A percentile compares a stretch with the other conserved stretches of the same genome.
Evolutionary conservation across 2,329 filamentous ascomycete genomes (phyloP).

Genomic region (Aspergillus fumigatiaffinis): DNA sequence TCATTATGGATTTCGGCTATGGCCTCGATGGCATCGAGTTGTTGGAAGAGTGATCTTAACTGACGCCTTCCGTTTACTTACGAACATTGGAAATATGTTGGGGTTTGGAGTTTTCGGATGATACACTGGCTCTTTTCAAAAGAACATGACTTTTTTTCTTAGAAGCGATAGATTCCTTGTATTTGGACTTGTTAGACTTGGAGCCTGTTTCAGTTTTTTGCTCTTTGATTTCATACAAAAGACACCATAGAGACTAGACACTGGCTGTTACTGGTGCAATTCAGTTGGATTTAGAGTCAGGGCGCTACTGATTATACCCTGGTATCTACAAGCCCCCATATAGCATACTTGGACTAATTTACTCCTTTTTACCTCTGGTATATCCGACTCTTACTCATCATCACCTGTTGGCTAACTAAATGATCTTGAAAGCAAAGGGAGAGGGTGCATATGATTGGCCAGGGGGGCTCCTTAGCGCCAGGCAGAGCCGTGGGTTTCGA

Average conservation of each 20-base stretch:
- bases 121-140: not conserved
- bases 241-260: not conserved
- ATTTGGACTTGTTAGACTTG: not conserved
- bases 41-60: slow-evolving; percentile 38
- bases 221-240: not conserved
- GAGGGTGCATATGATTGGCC: slow-evolving; percentile 15
- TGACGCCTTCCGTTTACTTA: not conserved
- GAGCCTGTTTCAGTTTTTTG: not conserved
- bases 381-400: not conserved
- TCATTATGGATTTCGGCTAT: slow-evolving; percentile 89
- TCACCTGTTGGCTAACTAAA: not conserved
- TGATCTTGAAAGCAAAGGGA: not conserved
- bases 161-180: slow-evolving; percentile 16
- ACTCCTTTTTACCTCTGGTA: no score
- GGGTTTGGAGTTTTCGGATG: slow-evolving; percentile 1
- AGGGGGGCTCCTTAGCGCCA: slow-evolving; percentile 15
- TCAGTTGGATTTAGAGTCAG: not conserved
- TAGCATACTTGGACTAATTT: not conserved
- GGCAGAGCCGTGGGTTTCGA: slow-evolving; percentile 22
- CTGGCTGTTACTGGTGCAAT: not conserved
- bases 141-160: not conserved
- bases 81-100: not conserved
- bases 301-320: not conserved
- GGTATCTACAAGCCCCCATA: not conserved
- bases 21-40: slow-evolving; percentile 52